phyloP scores from a whole-genome alignment of 352 stramenopile genomes.

The Pythium dissimile region DNA sequence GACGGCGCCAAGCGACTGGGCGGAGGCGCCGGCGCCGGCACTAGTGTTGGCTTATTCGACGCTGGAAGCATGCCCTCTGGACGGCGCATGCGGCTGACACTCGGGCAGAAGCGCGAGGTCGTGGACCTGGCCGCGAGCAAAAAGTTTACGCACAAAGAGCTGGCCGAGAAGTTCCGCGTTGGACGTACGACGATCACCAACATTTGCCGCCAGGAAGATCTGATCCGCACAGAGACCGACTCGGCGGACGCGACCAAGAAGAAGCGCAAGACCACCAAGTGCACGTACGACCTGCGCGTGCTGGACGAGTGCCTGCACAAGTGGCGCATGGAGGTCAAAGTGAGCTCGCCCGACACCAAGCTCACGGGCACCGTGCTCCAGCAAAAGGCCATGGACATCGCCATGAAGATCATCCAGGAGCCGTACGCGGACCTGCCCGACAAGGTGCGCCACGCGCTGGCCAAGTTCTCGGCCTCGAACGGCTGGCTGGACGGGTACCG shows the following conservation, averaged over 20 bases:
- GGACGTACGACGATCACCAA: conserved; percentile 85
- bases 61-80: conserved; percentile 21
- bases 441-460: conserved; percentile 65
- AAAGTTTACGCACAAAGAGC: conserved; percentile 82
- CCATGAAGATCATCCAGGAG: conserved; percentile 71
- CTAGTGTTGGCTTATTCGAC: not conserved
- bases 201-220: conserved; percentile 78
- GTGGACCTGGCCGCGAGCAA: conserved; percentile 80
- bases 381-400: conserved; percentile 81
- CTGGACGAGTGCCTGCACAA: conserved; percentile 85
- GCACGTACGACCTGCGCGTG: conserved; percentile 76
- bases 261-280: conserved; percentile 84
- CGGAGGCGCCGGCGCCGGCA: not conserved
- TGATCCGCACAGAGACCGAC: conserved; percentile 84
- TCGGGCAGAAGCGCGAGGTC: conserved; percentile 84
- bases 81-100: conserved; percentile 69
- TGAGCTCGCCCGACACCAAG: conserved; percentile 74
- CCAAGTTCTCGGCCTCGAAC: conserved; percentile 80
- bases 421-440: conserved; percentile 65
- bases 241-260: conserved; percentile 83
- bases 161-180: conserved; percentile 79
- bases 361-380: conserved; percentile 78
- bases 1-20: not conserved
- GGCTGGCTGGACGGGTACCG: conserved; percentile 85
- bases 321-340: conserved; percentile 84